Conservation (phyloP, 2,329 filamentous ascomycete species). For the Diaporthe aspalathi region DNA sequence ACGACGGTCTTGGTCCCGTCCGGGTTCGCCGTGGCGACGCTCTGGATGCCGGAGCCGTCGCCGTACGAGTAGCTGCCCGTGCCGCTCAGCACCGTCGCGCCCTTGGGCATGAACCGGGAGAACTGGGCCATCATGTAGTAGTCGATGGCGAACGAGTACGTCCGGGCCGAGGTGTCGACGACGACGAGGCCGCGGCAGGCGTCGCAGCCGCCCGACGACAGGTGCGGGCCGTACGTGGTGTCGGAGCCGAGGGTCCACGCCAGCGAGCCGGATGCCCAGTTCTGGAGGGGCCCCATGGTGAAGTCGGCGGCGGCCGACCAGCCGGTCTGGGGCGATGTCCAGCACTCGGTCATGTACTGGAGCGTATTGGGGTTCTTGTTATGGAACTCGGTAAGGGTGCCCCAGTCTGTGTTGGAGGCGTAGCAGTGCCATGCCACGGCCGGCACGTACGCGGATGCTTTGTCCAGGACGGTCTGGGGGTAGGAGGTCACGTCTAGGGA, state of each 20-base stretch:
- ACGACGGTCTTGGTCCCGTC: slow-evolving; percentile 59
- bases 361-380: slow-evolving; percentile 51
- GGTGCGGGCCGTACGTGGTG: slow-evolving; percentile 55
- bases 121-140: slow-evolving; percentile 68
- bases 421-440: slow-evolving; percentile 58
- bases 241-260: slow-evolving; percentile 60
- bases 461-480: slow-evolving; percentile 52
- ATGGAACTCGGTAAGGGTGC: slow-evolving; percentile 53
- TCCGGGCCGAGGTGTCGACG: slow-evolving; percentile 59
- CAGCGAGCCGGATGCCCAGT: slow-evolving; percentile 58
- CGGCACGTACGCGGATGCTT: slow-evolving; percentile 47
- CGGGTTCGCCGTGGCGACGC: slow-evolving; percentile 59
- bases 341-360: slow-evolving; percentile 64
- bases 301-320: slow-evolving; percentile 56
- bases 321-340: slow-evolving; percentile 50
- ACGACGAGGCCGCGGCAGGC: slow-evolving; percentile 65
- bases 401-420: slow-evolving; percentile 51
- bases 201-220: slow-evolving; percentile 53
- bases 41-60: slow-evolving; percentile 54
- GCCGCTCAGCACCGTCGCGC: slow-evolving; percentile 55
- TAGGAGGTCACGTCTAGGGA: slow-evolving; percentile 48
- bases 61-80: slow-evolving; percentile 57
- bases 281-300: slow-evolving; percentile 60
- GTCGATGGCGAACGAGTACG: slow-evolving; percentile 59
- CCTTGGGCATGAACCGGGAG: slow-evolving; percentile 59